phyloP scores from a whole-genome alignment of 73 alveolate species.

The Tetrahymena malaccensis region DNA sequence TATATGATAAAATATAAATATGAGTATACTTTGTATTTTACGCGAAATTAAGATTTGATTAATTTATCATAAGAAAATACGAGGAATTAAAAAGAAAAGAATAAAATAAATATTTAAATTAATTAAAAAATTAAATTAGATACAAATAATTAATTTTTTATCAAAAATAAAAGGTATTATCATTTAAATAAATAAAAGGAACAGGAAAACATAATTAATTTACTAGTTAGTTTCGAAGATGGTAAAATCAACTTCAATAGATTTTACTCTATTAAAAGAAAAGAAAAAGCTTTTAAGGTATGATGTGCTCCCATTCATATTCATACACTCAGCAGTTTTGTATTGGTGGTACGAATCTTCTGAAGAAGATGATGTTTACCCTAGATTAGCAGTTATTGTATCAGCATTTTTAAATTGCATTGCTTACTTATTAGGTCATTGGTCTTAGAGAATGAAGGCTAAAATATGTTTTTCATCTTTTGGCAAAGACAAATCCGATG shows the following conservation, averaged over 20 bases:
- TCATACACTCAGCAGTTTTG: background rate
- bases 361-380: slow-evolving; percentile 12
- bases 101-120: background rate
- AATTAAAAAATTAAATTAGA: background rate
- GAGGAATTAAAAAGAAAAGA: background rate
- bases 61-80: background rate
- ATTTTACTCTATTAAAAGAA: slow-evolving; percentile 14
- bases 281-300: background rate
- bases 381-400: slow-evolving; percentile 4
- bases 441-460: slow-evolving; percentile 25
- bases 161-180: background rate
- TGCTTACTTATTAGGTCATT: slow-evolving; percentile 11
- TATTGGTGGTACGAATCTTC: slow-evolving; percentile 7
- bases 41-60: background rate
- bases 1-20: background rate
- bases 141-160: background rate
- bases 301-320: slow-evolving; percentile 16
- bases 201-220: background rate
- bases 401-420: slow-evolving; percentile 15
- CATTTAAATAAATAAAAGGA: background rate
- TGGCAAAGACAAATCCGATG: slow-evolving; percentile 4
- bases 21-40: background rate
- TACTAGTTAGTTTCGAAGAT: background rate
- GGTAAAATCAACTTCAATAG: background rate
- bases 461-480: slow-evolving; percentile 17